Conservation (phyloP, 2,329 filamentous ascomycete species). For the Arthrinium puccinioides region DNA sequence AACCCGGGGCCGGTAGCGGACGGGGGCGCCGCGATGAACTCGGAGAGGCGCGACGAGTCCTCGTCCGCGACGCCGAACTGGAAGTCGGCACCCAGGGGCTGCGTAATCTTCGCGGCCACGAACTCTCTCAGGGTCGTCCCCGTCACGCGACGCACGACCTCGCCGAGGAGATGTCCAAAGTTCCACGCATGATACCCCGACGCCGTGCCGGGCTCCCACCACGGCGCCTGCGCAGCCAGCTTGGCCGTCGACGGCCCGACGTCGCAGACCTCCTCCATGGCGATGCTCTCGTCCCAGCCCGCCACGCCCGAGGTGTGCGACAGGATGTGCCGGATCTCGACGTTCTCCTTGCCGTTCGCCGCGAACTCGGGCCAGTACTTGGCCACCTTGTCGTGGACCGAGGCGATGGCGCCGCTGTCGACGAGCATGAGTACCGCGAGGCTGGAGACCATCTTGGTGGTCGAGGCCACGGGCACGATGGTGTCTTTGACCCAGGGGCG, state of each 20-base stretch:
- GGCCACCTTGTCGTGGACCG: slow-evolving; percentile 26
- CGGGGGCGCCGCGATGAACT: slow-evolving; percentile 19
- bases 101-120: slow-evolving; percentile 23
- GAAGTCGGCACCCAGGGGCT: slow-evolving; percentile 37
- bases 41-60: slow-evolving; percentile 31
- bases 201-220: slow-evolving; percentile 33
- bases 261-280: slow-evolving; percentile 25
- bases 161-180: slow-evolving; percentile 33
- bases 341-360: slow-evolving; percentile 27
- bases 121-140: slow-evolving; percentile 34
- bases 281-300: slow-evolving; percentile 24
- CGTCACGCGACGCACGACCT: slow-evolving; percentile 30
- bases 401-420: slow-evolving; percentile 26
- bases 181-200: slow-evolving; percentile 31
- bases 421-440: slow-evolving; percentile 30
- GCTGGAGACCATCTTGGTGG: slow-evolving; percentile 27
- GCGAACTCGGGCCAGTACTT: slow-evolving; percentile 38
- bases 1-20: slow-evolving; percentile 8
- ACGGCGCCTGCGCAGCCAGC: slow-evolving; percentile 30
- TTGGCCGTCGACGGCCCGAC: slow-evolving; percentile 17
- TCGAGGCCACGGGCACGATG: slow-evolving; percentile 28
- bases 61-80: slow-evolving; percentile 33
- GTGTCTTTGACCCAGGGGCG: slow-evolving; percentile 28
- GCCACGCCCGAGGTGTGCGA: slow-evolving; percentile 28
- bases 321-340: slow-evolving; percentile 31